Conservation (phyloP, 108 stramenopile species). For the Stephanodiscus minutulus region DNA sequence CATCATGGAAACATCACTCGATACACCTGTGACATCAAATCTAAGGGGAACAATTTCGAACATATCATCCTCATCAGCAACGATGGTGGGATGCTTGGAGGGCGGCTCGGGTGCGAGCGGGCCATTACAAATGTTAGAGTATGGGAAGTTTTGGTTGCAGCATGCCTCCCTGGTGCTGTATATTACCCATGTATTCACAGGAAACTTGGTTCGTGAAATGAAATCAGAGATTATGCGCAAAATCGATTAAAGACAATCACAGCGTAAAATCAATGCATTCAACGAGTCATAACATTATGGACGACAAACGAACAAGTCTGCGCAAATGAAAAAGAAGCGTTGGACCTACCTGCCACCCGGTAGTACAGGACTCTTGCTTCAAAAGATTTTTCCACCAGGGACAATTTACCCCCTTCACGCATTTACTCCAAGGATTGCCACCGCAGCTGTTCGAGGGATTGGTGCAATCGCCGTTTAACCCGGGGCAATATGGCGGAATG, state of each 20-base stretch:
- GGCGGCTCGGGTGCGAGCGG: slow-evolving; percentile 4
- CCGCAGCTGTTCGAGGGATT: slow-evolving; percentile 18
- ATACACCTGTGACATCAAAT: slow-evolving; percentile 19
- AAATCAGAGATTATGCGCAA: background rate
- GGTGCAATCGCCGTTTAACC: slow-evolving; percentile 19
- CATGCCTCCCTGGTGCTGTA: slow-evolving; percentile 18
- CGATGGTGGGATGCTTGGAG: slow-evolving; percentile 13
- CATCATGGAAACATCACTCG: slow-evolving; percentile 2
- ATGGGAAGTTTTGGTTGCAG: slow-evolving; percentile 24
- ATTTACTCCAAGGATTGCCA: slow-evolving; percentile 32
- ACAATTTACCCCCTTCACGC: slow-evolving; percentile 34
- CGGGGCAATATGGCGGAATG: slow-evolving; percentile 34
- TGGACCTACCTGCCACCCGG: slow-evolving; percentile 21
- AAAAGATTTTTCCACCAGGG: slow-evolving; percentile 36
- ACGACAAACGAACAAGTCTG: background rate
- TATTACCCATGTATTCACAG: slow-evolving; percentile 31
- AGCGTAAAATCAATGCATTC: background rate
- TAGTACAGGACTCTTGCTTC: slow-evolving; percentile 25
- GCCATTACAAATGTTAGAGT: slow-evolving; percentile 17
- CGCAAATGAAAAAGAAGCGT: background rate
- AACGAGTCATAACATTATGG: background rate
- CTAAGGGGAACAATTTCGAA: slow-evolving; percentile 19
- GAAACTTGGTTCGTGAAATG: slow-evolving; percentile 39
- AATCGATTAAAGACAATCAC: background rate
- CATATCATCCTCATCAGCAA: background rate